A percentile compares a stretch with the other conserved stretches of the same genome.
These are phyloP conservation scores for Zygosaccharomyces pseudorouxii DNA, from an alignment of 805 yeast genomes.

Conservation along the genomic window DNA sequence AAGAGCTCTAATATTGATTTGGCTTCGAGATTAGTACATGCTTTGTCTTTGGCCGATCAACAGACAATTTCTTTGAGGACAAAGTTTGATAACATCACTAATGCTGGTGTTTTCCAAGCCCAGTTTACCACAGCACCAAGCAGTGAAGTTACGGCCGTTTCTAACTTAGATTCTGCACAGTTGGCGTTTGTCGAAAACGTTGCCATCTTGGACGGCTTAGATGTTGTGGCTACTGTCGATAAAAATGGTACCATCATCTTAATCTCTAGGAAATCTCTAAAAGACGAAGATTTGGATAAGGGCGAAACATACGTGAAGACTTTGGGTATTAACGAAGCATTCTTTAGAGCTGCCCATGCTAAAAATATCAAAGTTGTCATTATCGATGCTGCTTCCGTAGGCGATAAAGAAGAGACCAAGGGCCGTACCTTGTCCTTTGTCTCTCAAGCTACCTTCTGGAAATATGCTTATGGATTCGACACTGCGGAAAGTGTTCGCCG, in stretches of 20 bases:
- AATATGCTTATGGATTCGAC: slow-evolving; percentile 50
- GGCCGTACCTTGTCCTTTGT: slow-evolving; percentile 75
- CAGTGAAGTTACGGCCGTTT: slow-evolving; percentile 18
- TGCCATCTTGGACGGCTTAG: slow-evolving; percentile 50
- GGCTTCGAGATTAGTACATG: slow-evolving; percentile 61
- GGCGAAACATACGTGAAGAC: slow-evolving; percentile 45
- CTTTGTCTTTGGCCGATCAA: slow-evolving; percentile 59
- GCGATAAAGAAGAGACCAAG: slow-evolving; percentile 63
- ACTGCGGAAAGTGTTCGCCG: slow-evolving; percentile 65
- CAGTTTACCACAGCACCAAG: slow-evolving; percentile 44
- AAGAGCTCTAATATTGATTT: slow-evolving; percentile 50
- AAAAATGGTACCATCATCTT: slow-evolving; percentile 51
- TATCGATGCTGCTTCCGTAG: slow-evolving; percentile 58
- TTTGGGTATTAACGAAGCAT: slow-evolving; percentile 43
- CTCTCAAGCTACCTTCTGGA: slow-evolving; percentile 78
- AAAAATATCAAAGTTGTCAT: slow-evolving; percentile 51
- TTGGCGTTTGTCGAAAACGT: slow-evolving; percentile 59
- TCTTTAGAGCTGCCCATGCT: slow-evolving; percentile 50
- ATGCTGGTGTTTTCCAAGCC: slow-evolving; percentile 73
- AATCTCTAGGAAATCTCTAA: slow-evolving; percentile 33
- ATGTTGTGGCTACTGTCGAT: slow-evolving; percentile 57
- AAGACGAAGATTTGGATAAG: slow-evolving; percentile 33
- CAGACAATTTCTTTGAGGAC: slow-evolving; percentile 53
- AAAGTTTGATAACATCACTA: slow-evolving; percentile 63
- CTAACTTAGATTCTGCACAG: slow-evolving; percentile 53